A percentile compares a stretch with the other conserved stretches of the same genome.
Evolutionary conservation across 179 eudicot genomes (phyloP).

Genomic region (Actinidia arguta): DNA sequence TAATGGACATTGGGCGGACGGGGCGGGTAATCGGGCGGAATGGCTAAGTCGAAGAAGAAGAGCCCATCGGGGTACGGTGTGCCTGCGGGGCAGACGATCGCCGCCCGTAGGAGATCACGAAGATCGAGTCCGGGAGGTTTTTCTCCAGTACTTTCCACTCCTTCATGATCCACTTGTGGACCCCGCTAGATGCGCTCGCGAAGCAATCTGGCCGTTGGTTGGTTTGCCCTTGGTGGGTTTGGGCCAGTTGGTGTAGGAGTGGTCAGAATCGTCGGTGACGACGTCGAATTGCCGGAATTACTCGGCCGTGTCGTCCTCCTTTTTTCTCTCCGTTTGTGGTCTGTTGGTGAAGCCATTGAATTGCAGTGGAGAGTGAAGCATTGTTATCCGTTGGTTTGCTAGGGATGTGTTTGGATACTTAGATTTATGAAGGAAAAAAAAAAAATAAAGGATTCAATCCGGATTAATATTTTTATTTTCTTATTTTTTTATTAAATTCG

Average conservation of each 20-base stretch:
- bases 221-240: neutral
- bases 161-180: slow-evolving; percentile 52
- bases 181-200: slow-evolving; percentile 4
- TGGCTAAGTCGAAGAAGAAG: slow-evolving; percentile 70
- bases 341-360: slow-evolving; percentile 4
- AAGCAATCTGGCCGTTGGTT: slow-evolving; percentile 11
- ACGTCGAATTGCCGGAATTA: slow-evolving; percentile 31
- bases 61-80: slow-evolving; percentile 88
- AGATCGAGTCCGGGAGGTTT: slow-evolving; percentile 68
- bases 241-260: slow-evolving; percentile 13
- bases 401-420: no score
- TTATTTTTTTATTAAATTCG: no score
- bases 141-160: slow-evolving; percentile 71
- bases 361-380: neutral
- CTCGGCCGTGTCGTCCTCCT: neutral
- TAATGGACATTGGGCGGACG: slow-evolving; percentile 59
- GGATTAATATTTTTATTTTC: no score
- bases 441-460: neutral
- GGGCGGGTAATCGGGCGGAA: slow-evolving; percentile 71
- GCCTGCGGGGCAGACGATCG: slow-evolving; percentile 73
- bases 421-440: neutral
- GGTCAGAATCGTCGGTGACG: slow-evolving; percentile 28
- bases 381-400: no score
- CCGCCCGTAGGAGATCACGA: slow-evolving; percentile 82
- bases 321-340: neutral